Evolutionary conservation across 1,139 yeast species (phyloP).

Genomic region (Tardiomyces blankii): DNA sequence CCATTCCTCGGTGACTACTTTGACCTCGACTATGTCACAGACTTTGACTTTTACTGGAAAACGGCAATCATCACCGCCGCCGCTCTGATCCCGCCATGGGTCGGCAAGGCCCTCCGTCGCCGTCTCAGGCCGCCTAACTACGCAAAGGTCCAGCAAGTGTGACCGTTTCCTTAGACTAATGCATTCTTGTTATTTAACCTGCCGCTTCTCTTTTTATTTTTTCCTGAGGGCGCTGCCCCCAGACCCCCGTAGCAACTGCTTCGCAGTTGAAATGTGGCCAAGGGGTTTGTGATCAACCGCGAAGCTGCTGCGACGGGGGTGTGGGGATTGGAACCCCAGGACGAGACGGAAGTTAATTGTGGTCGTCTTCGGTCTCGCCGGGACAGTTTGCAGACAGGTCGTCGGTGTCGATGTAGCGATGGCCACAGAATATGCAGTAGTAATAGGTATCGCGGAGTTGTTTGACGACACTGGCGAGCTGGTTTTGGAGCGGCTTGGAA

Average conservation of each 20-base stretch:
- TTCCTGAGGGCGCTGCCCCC: too few relatives aligned
- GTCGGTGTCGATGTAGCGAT: conserved; percentile 23
- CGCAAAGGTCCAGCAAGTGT: conserved; percentile 80
- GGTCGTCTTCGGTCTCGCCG: conserved; percentile 30
- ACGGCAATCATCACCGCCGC: conserved; percentile 49
- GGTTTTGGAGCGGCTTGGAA: not conserved
- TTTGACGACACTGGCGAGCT: conserved; percentile 20
- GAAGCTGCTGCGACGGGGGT: too few relatives aligned
- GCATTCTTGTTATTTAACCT: not conserved
- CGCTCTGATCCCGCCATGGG: conserved; percentile 86
- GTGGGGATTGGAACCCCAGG: too few relatives aligned
- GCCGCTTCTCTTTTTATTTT: too few relatives aligned
- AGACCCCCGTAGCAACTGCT: too few relatives aligned
- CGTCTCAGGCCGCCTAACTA: conserved; percentile 86
- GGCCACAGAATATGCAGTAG: conserved; percentile 43
- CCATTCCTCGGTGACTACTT: conserved; percentile 83
- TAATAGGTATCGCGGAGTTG: conserved; percentile 29
- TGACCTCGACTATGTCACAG: conserved; percentile 51
- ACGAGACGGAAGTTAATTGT: too few relatives aligned
- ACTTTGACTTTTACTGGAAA: conserved; percentile 61
- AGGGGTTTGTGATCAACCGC: too few relatives aligned
- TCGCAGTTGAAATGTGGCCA: too few relatives aligned
- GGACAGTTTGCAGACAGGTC: conserved; percentile 38
- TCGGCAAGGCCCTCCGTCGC: conserved; percentile 62
- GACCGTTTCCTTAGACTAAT: not conserved